Percentiles rank a stretch among this genome's conserved stretches.
These are phyloP conservation scores for Colletotrichum gloeosporioides DNA, from an alignment of 2,329 filamentous ascomycete species.

Conservation along the genomic window DNA sequence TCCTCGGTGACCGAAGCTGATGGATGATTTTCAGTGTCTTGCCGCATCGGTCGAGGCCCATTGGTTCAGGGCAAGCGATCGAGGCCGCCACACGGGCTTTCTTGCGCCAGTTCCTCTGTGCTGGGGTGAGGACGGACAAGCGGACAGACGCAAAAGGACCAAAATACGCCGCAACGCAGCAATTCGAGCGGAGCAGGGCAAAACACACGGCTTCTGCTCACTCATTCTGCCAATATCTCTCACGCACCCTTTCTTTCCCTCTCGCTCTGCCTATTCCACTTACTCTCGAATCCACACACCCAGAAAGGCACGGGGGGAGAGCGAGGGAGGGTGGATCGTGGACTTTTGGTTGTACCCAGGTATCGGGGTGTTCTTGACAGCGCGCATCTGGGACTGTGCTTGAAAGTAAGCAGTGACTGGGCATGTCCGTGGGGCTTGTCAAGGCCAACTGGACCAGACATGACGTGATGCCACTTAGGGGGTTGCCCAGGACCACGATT, in stretches of 20 bases:
- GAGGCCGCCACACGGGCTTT: constrained; percentile 19
- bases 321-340: neutral
- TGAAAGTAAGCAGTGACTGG: neutral
- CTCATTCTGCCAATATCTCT: constrained; percentile 3
- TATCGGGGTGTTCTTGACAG: neutral
- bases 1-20: constrained; percentile 51
- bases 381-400: neutral
- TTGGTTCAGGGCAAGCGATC: constrained; percentile 22
- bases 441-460: neutral
- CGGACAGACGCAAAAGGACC: constrained; percentile 10
- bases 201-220: neutral
- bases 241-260: neutral
- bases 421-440: neutral
- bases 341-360: neutral
- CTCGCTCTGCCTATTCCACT: neutral
- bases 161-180: neutral
- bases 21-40: constrained; percentile 40
- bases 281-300: neutral
- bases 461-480: neutral
- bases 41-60: constrained; percentile 35
- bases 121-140: constrained; percentile 3
- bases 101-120: constrained; percentile 5
- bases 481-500: neutral
- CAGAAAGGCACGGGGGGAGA: neutral
- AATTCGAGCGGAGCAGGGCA: constrained; percentile 4